Base-by-base conservation (phyloP, 805 yeast genomes). In the Peterozyma toletana region DNA sequence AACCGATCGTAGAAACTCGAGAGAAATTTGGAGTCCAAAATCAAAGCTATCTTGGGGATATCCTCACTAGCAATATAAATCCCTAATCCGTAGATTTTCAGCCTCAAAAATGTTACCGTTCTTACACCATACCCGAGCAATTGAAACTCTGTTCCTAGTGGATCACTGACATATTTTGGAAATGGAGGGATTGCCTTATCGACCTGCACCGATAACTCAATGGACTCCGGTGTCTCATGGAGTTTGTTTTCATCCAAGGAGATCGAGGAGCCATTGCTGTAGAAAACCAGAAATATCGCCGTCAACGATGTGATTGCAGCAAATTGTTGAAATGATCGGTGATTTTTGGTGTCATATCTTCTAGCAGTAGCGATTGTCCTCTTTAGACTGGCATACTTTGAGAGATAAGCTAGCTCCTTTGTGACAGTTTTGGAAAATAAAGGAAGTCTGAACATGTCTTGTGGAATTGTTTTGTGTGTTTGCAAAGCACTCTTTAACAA, bases 11-110 rank as follows among this genome's bases (percentile, higher is more conserved):
- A 58, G 35, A 60, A 48, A 2, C 49, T 41, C 3, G 72, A 64
- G 13, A 75, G 50, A 43, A 56, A 74, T 3, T 58, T 66, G 0
- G 79, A 66, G 50, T 67, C 66, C 27, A 79, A 54, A 3, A 76
- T 67, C 7, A 60, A 49, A 3, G 69, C 56, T 4, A 75, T 57
- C 40, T 67, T 49, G 7, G 56, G 43, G 13, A 70, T 53, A 54
- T 88, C 96, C 0, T 74, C 71, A 6, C 69, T 59, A 5, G 88
- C 83, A 35, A 86, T 68, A 58, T 91, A 91, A 7, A 93, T 64
- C 0, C 96, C 98, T 34, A 86, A 68, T 0, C 87, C 95, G 58
- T 91, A 91, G 1, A 93, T 96, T 53, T 80, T 87, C 67, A 93
- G 78, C 21, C 74, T 71, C 36, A 90, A 53, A 55, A 93, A 86